These are phyloP conservation scores for Triticum aestivum DNA, from an alignment of 176 grass and related monocot genomes.

Conservation along the genomic window DNA sequence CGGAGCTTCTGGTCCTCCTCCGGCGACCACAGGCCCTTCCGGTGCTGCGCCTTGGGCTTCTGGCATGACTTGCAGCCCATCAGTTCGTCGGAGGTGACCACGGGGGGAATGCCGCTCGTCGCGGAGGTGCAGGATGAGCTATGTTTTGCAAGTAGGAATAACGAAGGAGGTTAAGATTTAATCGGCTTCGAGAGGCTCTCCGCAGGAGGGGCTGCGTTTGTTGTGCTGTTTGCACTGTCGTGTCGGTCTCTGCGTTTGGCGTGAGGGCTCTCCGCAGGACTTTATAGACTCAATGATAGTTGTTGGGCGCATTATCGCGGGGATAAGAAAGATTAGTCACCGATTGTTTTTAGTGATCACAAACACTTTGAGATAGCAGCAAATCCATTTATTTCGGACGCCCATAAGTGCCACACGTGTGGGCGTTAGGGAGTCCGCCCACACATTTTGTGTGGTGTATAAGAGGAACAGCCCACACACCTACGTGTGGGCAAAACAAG, in stretches of 20 bases:
- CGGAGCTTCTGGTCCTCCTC: conserved; percentile 84
- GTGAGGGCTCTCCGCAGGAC: not conserved
- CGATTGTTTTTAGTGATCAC: too few relatives aligned
- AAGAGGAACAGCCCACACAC: too few relatives aligned
- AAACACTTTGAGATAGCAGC: too few relatives aligned
- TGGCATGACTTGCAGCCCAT: conserved; percentile 87
- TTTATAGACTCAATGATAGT: conserved; percentile 32
- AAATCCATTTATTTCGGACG: too few relatives aligned
- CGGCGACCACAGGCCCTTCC: conserved; percentile 95
- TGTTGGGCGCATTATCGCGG: too few relatives aligned
- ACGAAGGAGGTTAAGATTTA: not conserved
- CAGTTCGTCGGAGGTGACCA: not conserved
- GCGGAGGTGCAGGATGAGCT: not conserved
- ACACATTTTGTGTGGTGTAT: too few relatives aligned
- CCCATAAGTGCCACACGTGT: too few relatives aligned
- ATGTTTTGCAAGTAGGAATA: not conserved
- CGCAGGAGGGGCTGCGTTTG: not conserved
- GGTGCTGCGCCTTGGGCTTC: conserved; percentile 77
- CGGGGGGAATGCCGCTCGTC: not conserved
- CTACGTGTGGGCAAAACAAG: too few relatives aligned
- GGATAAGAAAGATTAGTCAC: too few relatives aligned
- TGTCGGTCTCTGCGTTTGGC: conserved; percentile 44
- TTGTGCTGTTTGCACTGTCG: conserved; percentile 15
- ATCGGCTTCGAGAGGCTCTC: not conserved
- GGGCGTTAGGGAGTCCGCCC: too few relatives aligned